A percentile compares a stretch with the other conserved stretches of the same genome.
Conservation (phyloP, 768 basidiomycete species). For the Suillus discolor region DNA sequence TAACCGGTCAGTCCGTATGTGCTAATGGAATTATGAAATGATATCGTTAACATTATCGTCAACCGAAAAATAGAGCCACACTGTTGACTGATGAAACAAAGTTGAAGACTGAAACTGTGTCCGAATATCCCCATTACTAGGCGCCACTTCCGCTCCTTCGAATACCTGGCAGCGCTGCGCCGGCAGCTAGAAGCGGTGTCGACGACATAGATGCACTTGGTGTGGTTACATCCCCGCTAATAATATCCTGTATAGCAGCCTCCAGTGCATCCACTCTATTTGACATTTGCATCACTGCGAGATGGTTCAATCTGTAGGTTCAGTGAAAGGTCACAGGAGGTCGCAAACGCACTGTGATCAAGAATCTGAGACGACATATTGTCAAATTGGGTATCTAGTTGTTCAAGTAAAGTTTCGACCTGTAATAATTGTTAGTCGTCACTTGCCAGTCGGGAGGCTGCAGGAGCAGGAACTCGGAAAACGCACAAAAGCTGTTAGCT, state of each 20-base stretch:
- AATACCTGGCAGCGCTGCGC: constrained; percentile 37
- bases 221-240: constrained; percentile 64
- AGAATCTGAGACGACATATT: constrained; percentile 92
- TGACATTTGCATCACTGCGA: constrained; percentile 90
- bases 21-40: neutral
- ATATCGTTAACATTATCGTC: neutral
- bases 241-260: constrained; percentile 89
- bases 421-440: constrained; percentile 29
- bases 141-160: constrained; percentile 45
- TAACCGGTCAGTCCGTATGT: neutral
- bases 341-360: constrained; percentile 64
- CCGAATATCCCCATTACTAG: constrained; percentile 7
- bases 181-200: constrained; percentile 35
- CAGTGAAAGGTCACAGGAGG: constrained; percentile 10
- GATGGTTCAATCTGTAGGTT: constrained; percentile 11
- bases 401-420: constrained; percentile 88
- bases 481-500: constrained; percentile 91
- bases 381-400: constrained; percentile 89
- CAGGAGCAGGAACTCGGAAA: neutral
- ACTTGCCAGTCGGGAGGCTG: constrained; percentile 6
- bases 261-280: constrained; percentile 88
- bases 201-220: constrained; percentile 65
- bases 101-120: neutral
- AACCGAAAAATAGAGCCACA: neutral
- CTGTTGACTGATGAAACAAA: neutral